Base-by-base conservation (phyloP, 352 stramenopile genomes). In the Pythium plurisporium region DNA sequence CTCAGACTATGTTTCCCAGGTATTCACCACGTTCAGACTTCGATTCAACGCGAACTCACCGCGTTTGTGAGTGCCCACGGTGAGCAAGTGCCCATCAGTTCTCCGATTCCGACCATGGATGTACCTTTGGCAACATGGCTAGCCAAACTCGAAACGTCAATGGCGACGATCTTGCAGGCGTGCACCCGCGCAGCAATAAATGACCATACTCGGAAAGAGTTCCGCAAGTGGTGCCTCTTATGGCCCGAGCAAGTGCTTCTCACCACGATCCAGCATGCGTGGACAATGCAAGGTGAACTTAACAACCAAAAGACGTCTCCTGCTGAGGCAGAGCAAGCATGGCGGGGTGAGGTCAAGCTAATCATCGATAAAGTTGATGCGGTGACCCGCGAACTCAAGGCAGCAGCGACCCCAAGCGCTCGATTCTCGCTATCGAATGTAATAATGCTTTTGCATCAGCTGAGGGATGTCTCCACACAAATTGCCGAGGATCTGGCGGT, bases 221-320 rank as follows among this genome's bases (percentile, higher is more conserved):
- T 93, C 56, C 79, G 80, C 0, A 93, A 93, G 31, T 93, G 83
- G 83, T 89, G 75, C 34, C 41, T 89, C 5, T 60, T 89, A 5
- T 93, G 83, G 83, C 79, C 83, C 0, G 83, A 93, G 26, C 83
- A 93, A 64, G 75, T 86, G 0, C 22, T 93, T 4, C 17, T 82
- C n/a, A 62, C 66, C 14, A 74, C 77, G 19, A 71, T 90, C 30
- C 65, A 73, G 23, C 62, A 82, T 26, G 58, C 62, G 15, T 93
- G 81, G 81, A 85, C 76, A 1, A 38, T 82, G 2, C 68, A 88
- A 57, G 75, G 75, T 20, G 83, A 93, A 38, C 64, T 65, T 31
- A 66, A 67, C 12, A 82, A 77, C 46, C 56, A 55, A 14, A 52
- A 57, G 4, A 0, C 50, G 2, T 70, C 69, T 4, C 40, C 48